phyloP scores from a whole-genome alignment of 2,329 filamentous ascomycete genomes.

The Diaporthe batatas region DNA sequence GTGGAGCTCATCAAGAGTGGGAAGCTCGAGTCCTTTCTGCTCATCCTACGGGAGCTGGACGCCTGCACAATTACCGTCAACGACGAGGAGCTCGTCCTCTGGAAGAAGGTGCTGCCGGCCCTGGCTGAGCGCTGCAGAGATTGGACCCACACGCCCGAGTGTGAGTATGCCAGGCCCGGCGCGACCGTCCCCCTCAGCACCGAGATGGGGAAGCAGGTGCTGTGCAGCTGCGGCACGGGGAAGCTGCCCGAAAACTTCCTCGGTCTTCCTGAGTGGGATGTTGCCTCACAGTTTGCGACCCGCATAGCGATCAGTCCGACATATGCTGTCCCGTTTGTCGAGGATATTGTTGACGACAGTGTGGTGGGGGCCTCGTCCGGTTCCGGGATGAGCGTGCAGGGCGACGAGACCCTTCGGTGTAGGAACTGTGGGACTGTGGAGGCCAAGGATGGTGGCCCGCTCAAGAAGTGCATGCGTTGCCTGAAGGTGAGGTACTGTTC shows the following conservation, averaged over 20 bases:
- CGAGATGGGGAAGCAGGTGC: conserved; percentile 51
- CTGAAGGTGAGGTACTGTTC: conserved; percentile 64
- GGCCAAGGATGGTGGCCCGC: conserved; percentile 46
- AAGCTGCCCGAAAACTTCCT: conserved; percentile 56
- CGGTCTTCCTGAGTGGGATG: conserved; percentile 59
- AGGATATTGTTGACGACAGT: conserved; percentile 48
- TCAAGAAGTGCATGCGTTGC: conserved; percentile 63
- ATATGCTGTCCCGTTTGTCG: conserved; percentile 60
- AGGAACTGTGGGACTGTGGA: conserved; percentile 54
- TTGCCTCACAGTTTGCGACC: conserved; percentile 58
- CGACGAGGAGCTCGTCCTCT: conserved; percentile 70
- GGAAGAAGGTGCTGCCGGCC: conserved; percentile 60
- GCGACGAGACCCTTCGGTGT: conserved; percentile 46
- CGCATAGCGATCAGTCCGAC: conserved; percentile 70
- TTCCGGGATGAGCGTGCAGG: not conserved
- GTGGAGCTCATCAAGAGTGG: conserved; percentile 49
- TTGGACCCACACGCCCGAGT: conserved; percentile 57
- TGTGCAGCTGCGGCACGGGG: conserved; percentile 63
- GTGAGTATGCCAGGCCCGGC: conserved; percentile 57
- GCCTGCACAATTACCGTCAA: conserved; percentile 56
- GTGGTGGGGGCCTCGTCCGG: not conserved
- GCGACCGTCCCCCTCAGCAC: conserved; percentile 56
- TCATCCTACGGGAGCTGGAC: conserved; percentile 53
- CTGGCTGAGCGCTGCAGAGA: conserved; percentile 63
- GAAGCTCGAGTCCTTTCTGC: conserved; percentile 55